phyloP scores from a whole-genome alignment of 1,284 basidiomycete species.

The Ganoderma multipileum region DNA sequence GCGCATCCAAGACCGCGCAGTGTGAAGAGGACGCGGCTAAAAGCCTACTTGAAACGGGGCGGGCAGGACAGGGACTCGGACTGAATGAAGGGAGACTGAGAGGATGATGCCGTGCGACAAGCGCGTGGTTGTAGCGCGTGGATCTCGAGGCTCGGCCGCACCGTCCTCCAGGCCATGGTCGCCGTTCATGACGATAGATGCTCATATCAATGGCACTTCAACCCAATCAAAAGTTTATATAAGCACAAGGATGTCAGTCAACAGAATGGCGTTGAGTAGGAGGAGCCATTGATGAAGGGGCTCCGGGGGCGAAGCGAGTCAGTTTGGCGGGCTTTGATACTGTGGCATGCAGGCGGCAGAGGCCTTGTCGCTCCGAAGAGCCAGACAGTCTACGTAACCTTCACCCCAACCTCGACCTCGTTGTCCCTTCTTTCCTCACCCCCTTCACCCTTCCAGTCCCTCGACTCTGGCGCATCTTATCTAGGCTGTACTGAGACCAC shows the following conservation, averaged over 20 bases:
- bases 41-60: conserved; percentile 1
- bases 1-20: neutral
- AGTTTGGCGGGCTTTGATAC: conserved; percentile 28
- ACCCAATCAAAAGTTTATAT: neutral
- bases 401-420: conserved; percentile 25
- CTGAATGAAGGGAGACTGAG: too few species aligned
- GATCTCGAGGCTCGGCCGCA: neutral
- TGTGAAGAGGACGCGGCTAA: conserved; percentile 1
- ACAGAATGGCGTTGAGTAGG: neutral
- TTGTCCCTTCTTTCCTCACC: conserved; percentile 2
- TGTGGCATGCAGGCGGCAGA: conserved; percentile 24
- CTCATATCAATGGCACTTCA: neutral
- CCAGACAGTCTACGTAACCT: conserved; percentile 30
- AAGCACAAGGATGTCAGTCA: too few species aligned
- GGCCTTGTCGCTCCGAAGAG: conserved; percentile 19
- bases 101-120: neutral
- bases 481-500: conserved; percentile 11
- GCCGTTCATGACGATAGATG: neutral
- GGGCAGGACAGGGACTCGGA: neutral
- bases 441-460: conserved; percentile 9
- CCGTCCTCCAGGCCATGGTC: neutral
- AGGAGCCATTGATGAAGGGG: neutral
- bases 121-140: conserved; percentile 2
- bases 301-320: conserved; percentile 23
- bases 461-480: conserved; percentile 18